Conservation (phyloP, 331 rosid genomes). For the Spiraea crenata region DNA sequence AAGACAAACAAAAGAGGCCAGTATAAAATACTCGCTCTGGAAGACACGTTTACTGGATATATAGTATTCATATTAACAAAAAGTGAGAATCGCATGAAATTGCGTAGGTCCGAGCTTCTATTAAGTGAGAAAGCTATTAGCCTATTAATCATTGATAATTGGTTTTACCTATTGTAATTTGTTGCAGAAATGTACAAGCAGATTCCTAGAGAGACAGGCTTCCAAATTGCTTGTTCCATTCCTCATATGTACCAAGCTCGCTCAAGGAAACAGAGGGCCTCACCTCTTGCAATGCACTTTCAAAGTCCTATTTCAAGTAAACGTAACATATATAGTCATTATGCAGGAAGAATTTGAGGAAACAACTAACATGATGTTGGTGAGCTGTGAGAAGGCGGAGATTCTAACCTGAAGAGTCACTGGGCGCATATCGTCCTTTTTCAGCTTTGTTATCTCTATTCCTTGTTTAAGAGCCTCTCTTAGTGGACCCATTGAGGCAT, state of each 20-base stretch:
- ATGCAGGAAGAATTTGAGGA: not conserved
- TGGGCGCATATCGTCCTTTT: constrained; percentile 76
- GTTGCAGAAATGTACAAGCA: constrained; percentile 3
- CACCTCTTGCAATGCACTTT: constrained; percentile 68
- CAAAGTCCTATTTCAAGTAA: constrained; percentile 54
- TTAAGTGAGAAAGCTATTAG: not conserved
- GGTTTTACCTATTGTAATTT: not conserved
- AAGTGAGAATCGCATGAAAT: constrained; percentile 17
- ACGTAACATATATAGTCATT: constrained; percentile 4
- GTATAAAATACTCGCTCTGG: not conserved
- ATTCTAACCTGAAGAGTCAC: constrained; percentile 66
- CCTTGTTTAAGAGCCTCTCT: constrained; percentile 81
- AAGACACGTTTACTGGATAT: not conserved
- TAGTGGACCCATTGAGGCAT: constrained; percentile 97
- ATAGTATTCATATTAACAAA: not conserved
- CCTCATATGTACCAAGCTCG: constrained; percentile 60
- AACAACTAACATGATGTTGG: not conserved
- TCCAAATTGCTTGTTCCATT: constrained; percentile 86
- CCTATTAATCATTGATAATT: not conserved
- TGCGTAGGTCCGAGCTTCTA: constrained; percentile 8
- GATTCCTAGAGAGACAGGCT: constrained; percentile 51
- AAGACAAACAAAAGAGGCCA: not conserved
- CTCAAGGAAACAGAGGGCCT: constrained; percentile 83
- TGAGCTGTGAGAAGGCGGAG: constrained; percentile 7
- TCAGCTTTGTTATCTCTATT: constrained; percentile 58